Percentiles rank a stretch among this genome's conserved stretches.
Conservation (phyloP, 2,329 filamentous ascomycete species). For the Drechslerella dactyloides region DNA sequence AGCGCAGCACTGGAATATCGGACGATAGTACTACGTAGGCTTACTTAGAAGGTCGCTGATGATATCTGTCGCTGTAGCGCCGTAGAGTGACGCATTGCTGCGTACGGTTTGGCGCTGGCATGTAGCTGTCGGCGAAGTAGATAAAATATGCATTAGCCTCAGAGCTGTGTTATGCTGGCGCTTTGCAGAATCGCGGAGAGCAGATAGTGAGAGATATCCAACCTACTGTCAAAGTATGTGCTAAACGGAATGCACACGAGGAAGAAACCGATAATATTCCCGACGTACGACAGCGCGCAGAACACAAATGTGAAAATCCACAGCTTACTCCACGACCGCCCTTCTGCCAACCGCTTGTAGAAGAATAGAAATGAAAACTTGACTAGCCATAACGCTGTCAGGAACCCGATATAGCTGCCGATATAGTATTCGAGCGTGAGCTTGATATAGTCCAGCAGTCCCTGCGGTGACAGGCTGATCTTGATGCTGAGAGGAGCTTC, state of each 20-base stretch:
- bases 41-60: slow-evolving; percentile 42
- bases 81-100: slow-evolving; percentile 42
- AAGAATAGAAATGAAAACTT: slow-evolving; percentile 49
- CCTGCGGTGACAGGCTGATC: not conserved
- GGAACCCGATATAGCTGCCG: slow-evolving; percentile 40
- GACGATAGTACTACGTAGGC: no score
- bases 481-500: not conserved
- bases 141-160: not conserved
- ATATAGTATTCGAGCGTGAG: slow-evolving; percentile 35
- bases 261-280: slow-evolving; percentile 42
- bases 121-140: slow-evolving; percentile 9
- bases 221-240: slow-evolving; percentile 45
- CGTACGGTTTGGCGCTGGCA: slow-evolving; percentile 17
- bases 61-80: slow-evolving; percentile 40
- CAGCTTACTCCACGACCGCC: slow-evolving; percentile 35
- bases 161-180: not conserved
- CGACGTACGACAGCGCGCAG: slow-evolving; percentile 35
- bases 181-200: not conserved
- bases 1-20: no score
- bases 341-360: slow-evolving; percentile 39
- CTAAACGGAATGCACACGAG: slow-evolving; percentile 41
- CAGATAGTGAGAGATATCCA: not conserved
- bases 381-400: slow-evolving; percentile 43
- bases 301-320: slow-evolving; percentile 45
- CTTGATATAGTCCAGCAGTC: slow-evolving; percentile 18